These are phyloP conservation scores for Calonectria naviculata DNA, from an alignment of 2,329 filamentous ascomycete genomes.

Conservation along the genomic window DNA sequence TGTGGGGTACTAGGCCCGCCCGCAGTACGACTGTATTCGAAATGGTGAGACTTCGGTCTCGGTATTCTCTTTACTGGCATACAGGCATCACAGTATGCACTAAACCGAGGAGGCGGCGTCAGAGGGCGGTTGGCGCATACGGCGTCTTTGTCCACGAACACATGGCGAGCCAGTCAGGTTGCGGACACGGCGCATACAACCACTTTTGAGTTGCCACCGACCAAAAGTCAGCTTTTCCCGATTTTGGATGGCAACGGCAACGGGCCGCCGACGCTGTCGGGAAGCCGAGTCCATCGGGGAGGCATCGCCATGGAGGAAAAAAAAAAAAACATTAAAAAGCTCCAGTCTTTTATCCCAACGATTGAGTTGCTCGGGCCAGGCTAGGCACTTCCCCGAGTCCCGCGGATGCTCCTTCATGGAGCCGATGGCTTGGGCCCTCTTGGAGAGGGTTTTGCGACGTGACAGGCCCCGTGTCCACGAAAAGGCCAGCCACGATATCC, in stretches of 20 bases:
- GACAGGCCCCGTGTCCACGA: constrained; percentile 28
- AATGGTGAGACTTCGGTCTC: constrained; percentile 18
- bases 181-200: background rate
- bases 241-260: constrained; percentile 6
- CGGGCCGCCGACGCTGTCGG: constrained; percentile 15
- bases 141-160: constrained; percentile 18
- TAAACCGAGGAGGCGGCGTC: constrained; percentile 32
- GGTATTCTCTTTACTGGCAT: constrained; percentile 9
- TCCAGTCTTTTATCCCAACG: background rate
- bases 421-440: constrained; percentile 1
- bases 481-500: constrained; percentile 26
- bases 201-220: constrained; percentile 9
- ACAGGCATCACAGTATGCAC: constrained; percentile 16
- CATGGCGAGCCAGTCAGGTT: background rate
- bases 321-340: background rate
- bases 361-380: constrained; percentile 11
- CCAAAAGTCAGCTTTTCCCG: background rate
- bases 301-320: background rate
- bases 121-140: constrained; percentile 27
- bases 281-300: background rate
- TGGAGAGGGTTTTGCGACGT: constrained; percentile 11
- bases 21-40: constrained; percentile 27
- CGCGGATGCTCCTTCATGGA: constrained; percentile 16
- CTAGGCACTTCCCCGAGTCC: constrained; percentile 14
- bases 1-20: constrained; percentile 25